phyloP scores from a whole-genome alignment of 352 stramenopile genomes.

The Phytopythium kandeliae region DNA sequence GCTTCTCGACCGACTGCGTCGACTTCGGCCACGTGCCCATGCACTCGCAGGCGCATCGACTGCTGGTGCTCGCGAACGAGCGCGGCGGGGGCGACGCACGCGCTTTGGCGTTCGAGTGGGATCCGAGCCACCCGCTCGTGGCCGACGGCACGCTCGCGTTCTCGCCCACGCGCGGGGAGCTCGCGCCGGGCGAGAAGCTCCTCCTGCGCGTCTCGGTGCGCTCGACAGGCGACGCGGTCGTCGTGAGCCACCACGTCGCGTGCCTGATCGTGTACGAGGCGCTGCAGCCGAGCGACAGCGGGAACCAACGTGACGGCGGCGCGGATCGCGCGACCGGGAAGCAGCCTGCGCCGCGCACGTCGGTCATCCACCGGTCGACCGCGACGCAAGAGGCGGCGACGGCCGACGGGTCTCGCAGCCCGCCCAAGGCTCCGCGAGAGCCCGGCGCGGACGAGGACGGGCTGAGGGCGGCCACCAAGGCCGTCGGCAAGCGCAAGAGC shows the following conservation, averaged over 20 bases:
- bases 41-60: conserved; percentile 31
- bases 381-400: conserved; percentile 47
- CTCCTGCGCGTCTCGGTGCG: conserved; percentile 51
- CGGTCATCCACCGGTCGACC: conserved; percentile 55
- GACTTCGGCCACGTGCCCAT: conserved; percentile 60
- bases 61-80: conserved; percentile 57
- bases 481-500: conserved; percentile 1
- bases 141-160: conserved; percentile 40
- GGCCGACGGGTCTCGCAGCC: conserved; percentile 14
- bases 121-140: conserved; percentile 46
- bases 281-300: not conserved
- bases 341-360: conserved; percentile 17
- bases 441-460: not conserved
- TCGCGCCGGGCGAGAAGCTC: conserved; percentile 36
- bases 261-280: conserved; percentile 35
- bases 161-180: conserved; percentile 37
- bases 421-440: conserved; percentile 6
- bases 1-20: conserved; percentile 46
- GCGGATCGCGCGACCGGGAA: not conserved
- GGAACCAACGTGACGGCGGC: conserved; percentile 1
- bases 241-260: conserved; percentile 65
- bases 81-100: conserved; percentile 4
- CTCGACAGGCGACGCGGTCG: conserved; percentile 29
- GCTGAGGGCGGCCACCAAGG: not conserved
- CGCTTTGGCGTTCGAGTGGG: conserved; percentile 51